These are phyloP conservation scores for Cucumis sativus DNA, from an alignment of 306 rosid species.

Conservation along the genomic window Cucumber_9930_V3 NC_026661.2:2831501-2832000, in stretches of 20 bases:
- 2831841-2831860: conserved; percentile 24
- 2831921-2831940: conserved; percentile 7
- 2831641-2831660: background rate
- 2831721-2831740: background rate
- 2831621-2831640: background rate
- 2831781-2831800: background rate
- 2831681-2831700: background rate
- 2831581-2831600: too few relatives aligned
- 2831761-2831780: conserved; percentile 3
- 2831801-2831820: conserved; percentile 19
- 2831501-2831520: too few relatives aligned
- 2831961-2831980: conserved; percentile 10
- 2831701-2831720: too few relatives aligned
- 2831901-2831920: conserved; percentile 16
- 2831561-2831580: background rate
- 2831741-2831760: background rate
- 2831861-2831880: conserved; percentile 35
- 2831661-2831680: background rate
- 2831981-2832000: conserved; percentile 11
- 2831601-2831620: background rate
- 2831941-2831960: conserved; percentile 16
- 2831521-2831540: too few relatives aligned
- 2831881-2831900: conserved; percentile 27
- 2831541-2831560: too few relatives aligned
- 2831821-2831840: conserved; percentile 10